Percentiles rank a stretch among this genome's conserved stretches.
phyloP scores from a whole-genome alignment of 1,284 basidiomycete genomes.

The Leccinum subrobustum region DNA sequence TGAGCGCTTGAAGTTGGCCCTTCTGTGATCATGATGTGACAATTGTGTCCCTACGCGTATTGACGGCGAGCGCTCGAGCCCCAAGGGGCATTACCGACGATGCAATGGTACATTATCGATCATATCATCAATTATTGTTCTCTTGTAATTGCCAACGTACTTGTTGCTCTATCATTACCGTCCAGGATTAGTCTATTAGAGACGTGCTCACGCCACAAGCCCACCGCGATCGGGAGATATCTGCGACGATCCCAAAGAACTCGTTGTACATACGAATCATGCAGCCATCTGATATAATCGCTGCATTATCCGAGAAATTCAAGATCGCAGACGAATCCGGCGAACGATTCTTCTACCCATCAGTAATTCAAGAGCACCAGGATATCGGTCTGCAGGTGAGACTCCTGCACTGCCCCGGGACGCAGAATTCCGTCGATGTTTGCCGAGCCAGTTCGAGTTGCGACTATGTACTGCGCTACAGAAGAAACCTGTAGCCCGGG shows the following conservation, averaged over 20 bases:
- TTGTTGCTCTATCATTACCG: neutral
- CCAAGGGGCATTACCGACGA: neutral
- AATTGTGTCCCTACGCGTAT: neutral
- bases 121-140: no score
- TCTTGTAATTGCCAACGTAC: no score
- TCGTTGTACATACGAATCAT: conserved; percentile 10
- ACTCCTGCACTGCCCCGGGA: conserved; percentile 1
- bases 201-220: conserved; percentile 11
- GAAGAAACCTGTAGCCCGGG: conserved; percentile 61
- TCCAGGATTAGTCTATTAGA: no score
- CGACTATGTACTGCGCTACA: conserved; percentile 79
- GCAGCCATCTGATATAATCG: conserved; percentile 52
- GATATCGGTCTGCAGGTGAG: conserved; percentile 66
- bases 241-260: no score
- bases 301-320: conserved; percentile 57
- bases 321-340: conserved; percentile 61
- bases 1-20: conserved; percentile 50
- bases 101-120: neutral
- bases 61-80: neutral
- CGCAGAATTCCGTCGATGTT: neutral
- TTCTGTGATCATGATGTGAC: neutral
- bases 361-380: conserved; percentile 55
- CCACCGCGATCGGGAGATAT: neutral
- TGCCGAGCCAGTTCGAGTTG: conserved; percentile 67
- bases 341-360: conserved; percentile 77